Conservation (phyloP, 2,329 filamentous ascomycete genomes). For the Corynespora cassiicola region DNA sequence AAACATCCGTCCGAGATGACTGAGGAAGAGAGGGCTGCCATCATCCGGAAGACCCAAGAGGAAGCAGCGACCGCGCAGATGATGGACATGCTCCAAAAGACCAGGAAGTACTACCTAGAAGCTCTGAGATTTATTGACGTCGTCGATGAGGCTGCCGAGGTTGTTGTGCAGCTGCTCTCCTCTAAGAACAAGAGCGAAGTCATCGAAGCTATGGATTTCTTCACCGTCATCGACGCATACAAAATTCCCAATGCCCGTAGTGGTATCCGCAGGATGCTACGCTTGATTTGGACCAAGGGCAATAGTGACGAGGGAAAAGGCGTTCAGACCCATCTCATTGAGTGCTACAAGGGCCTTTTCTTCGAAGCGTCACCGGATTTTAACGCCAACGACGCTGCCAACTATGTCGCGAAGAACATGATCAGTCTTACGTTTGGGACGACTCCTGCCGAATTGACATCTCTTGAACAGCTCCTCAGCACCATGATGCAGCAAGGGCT, state of each 20-base stretch:
- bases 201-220: conserved; percentile 99
- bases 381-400: conserved; percentile 86
- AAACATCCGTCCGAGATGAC: conserved; percentile 72
- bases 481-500: conserved; percentile 97
- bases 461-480: conserved; percentile 89
- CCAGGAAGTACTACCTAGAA: conserved; percentile 89
- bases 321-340: conserved; percentile 94
- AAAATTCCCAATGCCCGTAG: conserved; percentile 91
- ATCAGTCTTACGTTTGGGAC: conserved; percentile 97
- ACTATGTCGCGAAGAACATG: conserved; percentile 97
- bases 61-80: conserved; percentile 89
- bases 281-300: conserved; percentile 98
- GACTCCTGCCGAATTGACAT: conserved; percentile 92
- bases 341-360: conserved; percentile 94
- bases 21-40: conserved; percentile 77
- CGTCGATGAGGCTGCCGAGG: conserved; percentile 79
- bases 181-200: conserved; percentile 98
- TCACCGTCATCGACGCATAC: conserved; percentile 93
- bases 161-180: conserved; percentile 85
- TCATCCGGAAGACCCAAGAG: conserved; percentile 79
- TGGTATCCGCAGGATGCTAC: conserved; percentile 93
- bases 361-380: conserved; percentile 94
- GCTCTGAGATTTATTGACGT: conserved; percentile 93
- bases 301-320: conserved; percentile 99
- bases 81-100: conserved; percentile 85